Base-by-base conservation (phyloP, 345 rosid genomes). In the rapeseed (Brassica napus) region DNA sequence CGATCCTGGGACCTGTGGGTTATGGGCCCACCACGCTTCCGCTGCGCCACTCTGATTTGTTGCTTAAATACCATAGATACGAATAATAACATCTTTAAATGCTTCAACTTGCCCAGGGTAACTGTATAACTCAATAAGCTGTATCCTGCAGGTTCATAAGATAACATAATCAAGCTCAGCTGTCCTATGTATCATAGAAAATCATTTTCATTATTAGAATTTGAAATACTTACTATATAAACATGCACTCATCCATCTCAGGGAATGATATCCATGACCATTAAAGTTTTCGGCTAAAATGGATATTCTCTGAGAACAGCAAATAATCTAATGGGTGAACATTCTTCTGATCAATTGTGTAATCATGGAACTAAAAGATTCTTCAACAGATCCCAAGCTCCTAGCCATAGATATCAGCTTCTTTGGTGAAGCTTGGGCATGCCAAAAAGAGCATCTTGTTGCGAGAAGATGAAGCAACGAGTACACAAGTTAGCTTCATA, bases 1-100 rank as follows among this genome's bases (percentile, higher is more conserved):
- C 91, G 89, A 89, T 90, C 93, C 88, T 86, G 87, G 88, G 87
- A 87, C 88, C 89, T 89, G 87, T 90, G 89, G 90, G 92, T 87
- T 89, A 89, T 87, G 88, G 92, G 90, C 89, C 91, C 91, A 88
- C 88, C 89, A 87, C 86, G 86, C 85, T 88, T 88, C 89, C 87
- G 89, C 88, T 87, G 89, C 83, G 87, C 89, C 89, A 86, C 84
- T 89, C 86, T 85, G 84, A 82, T 82, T 21, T 68, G 42, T 1
- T 39, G 12, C 8, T 0, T 1, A 1, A 32, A 1, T 0, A 12
- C 0, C 6, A 54, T 1, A 11, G 24, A 10, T 2, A 6, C 1
- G 1, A 26, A 14, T 4, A 3, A 5, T 23, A 52, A 2, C 11
- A 91, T 94, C 77, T 70, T 95, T 94, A 62, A 90, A 89, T 58